Percentiles rank a stretch among this genome's conserved stretches.
These are phyloP conservation scores for Dalbergia cultrata DNA, from an alignment of 306 rosid species.

Conservation along the genomic window DNA sequence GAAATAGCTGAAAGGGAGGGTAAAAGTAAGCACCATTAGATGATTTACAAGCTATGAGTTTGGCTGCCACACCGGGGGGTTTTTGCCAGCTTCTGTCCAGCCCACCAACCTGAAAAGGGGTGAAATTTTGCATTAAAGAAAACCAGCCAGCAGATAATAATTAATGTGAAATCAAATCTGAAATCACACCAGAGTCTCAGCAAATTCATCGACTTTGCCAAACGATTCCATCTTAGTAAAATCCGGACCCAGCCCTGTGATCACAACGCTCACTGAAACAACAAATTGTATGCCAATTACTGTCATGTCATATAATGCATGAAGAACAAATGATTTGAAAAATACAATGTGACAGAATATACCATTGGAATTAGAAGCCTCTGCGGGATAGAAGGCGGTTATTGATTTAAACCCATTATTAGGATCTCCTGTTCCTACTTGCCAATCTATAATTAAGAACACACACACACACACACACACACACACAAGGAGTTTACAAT, in stretches of 20 bases:
- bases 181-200: constrained; percentile 81
- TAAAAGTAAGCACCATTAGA: constrained; percentile 60
- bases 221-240: constrained; percentile 93
- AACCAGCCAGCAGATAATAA: neutral
- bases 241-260: constrained; percentile 92
- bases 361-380: constrained; percentile 72
- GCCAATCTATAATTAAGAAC: constrained; percentile 61
- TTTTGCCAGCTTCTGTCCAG: constrained; percentile 95
- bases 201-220: constrained; percentile 95
- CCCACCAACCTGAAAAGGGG: constrained; percentile 74
- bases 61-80: constrained; percentile 90
- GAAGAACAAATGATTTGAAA: neutral
- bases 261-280: constrained; percentile 75
- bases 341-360: constrained; percentile 43
- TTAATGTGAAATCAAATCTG: constrained; percentile 11
- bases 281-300: constrained; percentile 3
- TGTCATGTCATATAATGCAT: neutral
- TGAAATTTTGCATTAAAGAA: constrained; percentile 4
- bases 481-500: constrained; percentile 9
- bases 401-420: constrained; percentile 79
- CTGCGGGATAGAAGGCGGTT: constrained; percentile 86
- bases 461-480: neutral
- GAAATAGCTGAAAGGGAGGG: constrained; percentile 7
- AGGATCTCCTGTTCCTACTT: constrained; percentile 81
- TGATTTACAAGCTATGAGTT: constrained; percentile 74